Base-by-base conservation (phyloP, 2,329 filamentous ascomycete genomes). In the Penicillium sp. region DNA sequence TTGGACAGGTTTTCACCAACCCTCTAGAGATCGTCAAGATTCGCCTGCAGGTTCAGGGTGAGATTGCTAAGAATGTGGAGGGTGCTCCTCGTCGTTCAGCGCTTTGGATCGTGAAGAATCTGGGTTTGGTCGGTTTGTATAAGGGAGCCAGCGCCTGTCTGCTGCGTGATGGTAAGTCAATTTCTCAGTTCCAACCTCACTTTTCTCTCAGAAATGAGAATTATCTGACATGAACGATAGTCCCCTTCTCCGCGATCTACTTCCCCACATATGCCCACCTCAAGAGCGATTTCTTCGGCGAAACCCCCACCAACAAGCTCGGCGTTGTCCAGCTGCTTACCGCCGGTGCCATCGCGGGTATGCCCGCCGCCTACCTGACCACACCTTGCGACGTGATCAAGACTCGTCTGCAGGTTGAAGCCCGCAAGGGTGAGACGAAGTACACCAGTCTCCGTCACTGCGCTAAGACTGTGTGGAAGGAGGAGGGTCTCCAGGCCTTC, bases 1-100 rank as follows among this genome's bases (percentile, higher is more conserved):
- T 44, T 24, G 34, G 48, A 26, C 56, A 92, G 90, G 87, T 97
- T 66, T 97, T 97, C 77, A 97, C 92, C 64, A 99, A 97, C 75
- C 94, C 94, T 23, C 86, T 99, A 16, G 94, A 99, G 75, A 99
- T 99, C 70, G 94, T 99, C 80, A 99, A 99, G 82, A 99, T 99
- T 71, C 90, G 94, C 63, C 86, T 99, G 49, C 94, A 99, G 76
- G 90, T 99, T 21, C 94, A 99, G 79, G 94, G 94, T 55, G 94
- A 99, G 77, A 87, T 97, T 37, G 88, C 91, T 61, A 97, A 97
- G 80, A 89, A 82, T 44, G 86, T 91, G 3, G 89, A 94, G 61
- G 88, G 87, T 54, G 84, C 89, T 14, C 91, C 90, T 48, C 92
- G 89, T 75, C 89, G 94, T 63, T 96, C 92, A 10, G 94, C 94